Percentiles rank a stretch among this genome's conserved stretches.
phyloP scores from a whole-genome alignment of 768 basidiomycete genomes.

The Russula abietina region DNA sequence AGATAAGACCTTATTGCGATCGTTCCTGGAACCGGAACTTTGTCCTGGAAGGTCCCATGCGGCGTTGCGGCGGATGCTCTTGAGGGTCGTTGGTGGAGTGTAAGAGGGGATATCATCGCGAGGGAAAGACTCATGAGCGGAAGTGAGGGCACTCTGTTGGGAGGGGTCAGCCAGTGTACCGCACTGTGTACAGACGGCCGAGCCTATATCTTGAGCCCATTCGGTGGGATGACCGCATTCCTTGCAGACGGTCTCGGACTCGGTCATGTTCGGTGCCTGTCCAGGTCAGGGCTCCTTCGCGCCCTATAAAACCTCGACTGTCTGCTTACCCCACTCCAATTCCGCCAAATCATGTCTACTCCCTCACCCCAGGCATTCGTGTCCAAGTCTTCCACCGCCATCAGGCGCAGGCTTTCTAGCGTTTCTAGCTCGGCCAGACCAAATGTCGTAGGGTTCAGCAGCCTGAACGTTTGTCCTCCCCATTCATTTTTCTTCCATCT shows the following conservation, averaged over 20 bases:
- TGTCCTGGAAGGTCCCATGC: slow-evolving; percentile 62
- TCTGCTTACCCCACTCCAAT: neutral
- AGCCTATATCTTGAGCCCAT: slow-evolving; percentile 22
- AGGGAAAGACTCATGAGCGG: slow-evolving; percentile 36
- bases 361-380: slow-evolving; percentile 41
- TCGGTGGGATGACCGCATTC: slow-evolving; percentile 23
- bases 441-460: slow-evolving; percentile 50
- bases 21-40: slow-evolving; percentile 57
- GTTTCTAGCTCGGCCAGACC: slow-evolving; percentile 44
- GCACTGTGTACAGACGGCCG: slow-evolving; percentile 58
- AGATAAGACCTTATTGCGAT: slow-evolving; percentile 53
- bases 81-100: slow-evolving; percentile 34
- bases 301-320: neutral
- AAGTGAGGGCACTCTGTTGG: slow-evolving; percentile 50
- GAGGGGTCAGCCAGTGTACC: slow-evolving; percentile 62
- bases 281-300: neutral
- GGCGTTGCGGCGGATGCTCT: slow-evolving; percentile 43
- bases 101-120: slow-evolving; percentile 29
- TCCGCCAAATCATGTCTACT: slow-evolving; percentile 2
- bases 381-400: slow-evolving; percentile 57
- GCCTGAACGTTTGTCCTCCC: slow-evolving; percentile 52
- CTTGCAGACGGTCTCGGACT: slow-evolving; percentile 5
- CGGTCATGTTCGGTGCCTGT: slow-evolving; percentile 5
- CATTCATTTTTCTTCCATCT: slow-evolving; percentile 8
- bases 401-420: slow-evolving; percentile 65